A percentile compares a stretch with the other conserved stretches of the same genome.
phyloP scores from a whole-genome alignment of 352 stramenopile species.

The Blastocystis sp. region DNA sequence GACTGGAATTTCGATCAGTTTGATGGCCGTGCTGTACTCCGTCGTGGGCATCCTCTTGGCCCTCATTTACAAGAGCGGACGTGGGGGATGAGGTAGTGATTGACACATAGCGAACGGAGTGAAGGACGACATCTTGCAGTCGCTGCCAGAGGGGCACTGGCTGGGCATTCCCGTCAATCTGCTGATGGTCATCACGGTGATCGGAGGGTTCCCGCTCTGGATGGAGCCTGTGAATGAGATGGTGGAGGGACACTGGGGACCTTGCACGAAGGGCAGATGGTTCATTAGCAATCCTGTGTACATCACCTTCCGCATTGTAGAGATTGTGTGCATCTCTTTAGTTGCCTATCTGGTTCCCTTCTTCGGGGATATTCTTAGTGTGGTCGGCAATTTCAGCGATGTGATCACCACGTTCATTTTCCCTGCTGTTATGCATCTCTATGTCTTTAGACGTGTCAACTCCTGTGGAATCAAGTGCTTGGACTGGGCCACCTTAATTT shows the following conservation, averaged over 20 bases:
- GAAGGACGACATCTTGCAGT: constrained; percentile 47
- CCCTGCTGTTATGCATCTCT: constrained; percentile 36
- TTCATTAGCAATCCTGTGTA: constrained; percentile 51
- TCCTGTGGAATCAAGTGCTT: constrained; percentile 1
- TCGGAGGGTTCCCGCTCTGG: constrained; percentile 55
- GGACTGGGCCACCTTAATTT: constrained; percentile 28
- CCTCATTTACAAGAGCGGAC: constrained; percentile 31
- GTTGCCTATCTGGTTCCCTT: constrained; percentile 35
- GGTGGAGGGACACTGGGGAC: constrained; percentile 45
- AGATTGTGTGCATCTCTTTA: constrained; percentile 49
- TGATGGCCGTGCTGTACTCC: constrained; percentile 34
- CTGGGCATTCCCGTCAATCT: constrained; percentile 14
- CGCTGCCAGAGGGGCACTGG: not conserved
- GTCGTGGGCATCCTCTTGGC: constrained; percentile 25
- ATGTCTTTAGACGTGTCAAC: not conserved
- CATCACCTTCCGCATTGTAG: constrained; percentile 50
- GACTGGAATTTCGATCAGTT: constrained; percentile 20
- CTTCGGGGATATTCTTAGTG: constrained; percentile 51
- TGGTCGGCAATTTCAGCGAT: constrained; percentile 51
- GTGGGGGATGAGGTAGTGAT: not conserved
- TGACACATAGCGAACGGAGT: constrained; percentile 5
- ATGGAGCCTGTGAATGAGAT: constrained; percentile 59
- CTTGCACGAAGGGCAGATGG: constrained; percentile 1
- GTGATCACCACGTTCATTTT: constrained; percentile 55
- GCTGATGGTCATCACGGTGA: constrained; percentile 59